phyloP scores from a whole-genome alignment of 495 filamentous ascomycete genomes.

The Penicillium lagena region DNA sequence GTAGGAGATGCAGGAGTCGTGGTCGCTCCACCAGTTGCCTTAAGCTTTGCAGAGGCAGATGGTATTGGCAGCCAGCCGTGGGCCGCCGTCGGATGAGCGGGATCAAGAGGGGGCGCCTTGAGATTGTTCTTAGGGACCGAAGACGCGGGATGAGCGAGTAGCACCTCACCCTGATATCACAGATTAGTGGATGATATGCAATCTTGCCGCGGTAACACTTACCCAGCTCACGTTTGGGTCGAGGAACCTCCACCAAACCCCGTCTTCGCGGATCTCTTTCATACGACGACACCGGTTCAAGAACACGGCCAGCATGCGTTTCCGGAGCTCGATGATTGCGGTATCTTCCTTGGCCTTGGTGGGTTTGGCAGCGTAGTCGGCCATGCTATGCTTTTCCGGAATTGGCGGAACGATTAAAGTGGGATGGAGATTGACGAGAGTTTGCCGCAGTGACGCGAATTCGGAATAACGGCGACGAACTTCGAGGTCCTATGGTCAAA shows the following conservation, averaged over 20 bases:
- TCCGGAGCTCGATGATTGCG: conserved; percentile 89
- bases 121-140: conserved; percentile 90
- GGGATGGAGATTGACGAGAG: conserved; percentile 83
- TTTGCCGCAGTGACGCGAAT: conserved; percentile 86
- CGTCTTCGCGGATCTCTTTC: conserved; percentile 89
- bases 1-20: conserved; percentile 43
- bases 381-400: conserved; percentile 97
- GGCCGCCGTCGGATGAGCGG: conserved; percentile 82
- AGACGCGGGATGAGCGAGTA: conserved; percentile 81
- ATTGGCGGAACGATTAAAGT: conserved; percentile 94
- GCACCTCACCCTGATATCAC: conserved; percentile 68
- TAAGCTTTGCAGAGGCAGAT: conserved; percentile 77
- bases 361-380: conserved; percentile 95
- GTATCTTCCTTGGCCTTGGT: conserved; percentile 97
- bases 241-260: conserved; percentile 94
- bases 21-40: conserved; percentile 27
- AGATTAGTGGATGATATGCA: conserved; percentile 22
- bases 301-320: conserved; percentile 93
- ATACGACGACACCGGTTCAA: conserved; percentile 87
- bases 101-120: conserved; percentile 87
- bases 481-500: conserved; percentile 68
- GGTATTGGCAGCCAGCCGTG: conserved; percentile 87
- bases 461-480: conserved; percentile 94
- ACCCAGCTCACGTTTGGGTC: conserved; percentile 99
- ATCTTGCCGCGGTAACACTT: conserved; percentile 7